Evolutionary conservation across 768 basidiomycete genomes (phyloP), one percentile per base, ranked within the genome.

Genomic region (Xerocomellus dryophilus): DNA sequence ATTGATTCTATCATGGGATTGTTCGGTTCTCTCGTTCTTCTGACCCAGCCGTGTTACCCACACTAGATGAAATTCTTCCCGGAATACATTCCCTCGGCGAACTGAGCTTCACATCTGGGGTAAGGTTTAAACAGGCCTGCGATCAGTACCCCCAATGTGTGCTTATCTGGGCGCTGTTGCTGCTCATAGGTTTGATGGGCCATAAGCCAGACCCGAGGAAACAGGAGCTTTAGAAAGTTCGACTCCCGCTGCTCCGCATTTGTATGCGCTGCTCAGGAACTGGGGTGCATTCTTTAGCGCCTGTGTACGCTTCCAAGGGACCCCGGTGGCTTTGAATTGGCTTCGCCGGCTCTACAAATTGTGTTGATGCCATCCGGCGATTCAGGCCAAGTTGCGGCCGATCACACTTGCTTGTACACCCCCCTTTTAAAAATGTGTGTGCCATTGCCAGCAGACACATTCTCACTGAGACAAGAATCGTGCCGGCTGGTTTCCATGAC

Each of bases 251-350:
- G 32, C 27, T 3, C 56, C 48, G 21, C 27, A 51, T 63, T 59
- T 57, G 47, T 57, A 41, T 36, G 40, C 32, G 58, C 48, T 52
- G 44, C 43, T 64, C 64, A 61, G 66, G 62, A 70, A 68, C 66
- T 58, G 57, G 67, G 68, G 67, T 68, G 32, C 59, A 29, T 61
- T 57, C 53, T 41, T 47, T 45, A 40, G 42, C 60, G 59, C 59
- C 41, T 23, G 18, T 35, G 21, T 47, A 36, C 47, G 36, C 52
- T 43, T 45, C 48, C 32, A 40, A 41, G 27, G 32, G 42, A 38
- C 46, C 23, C 56, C 52, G 52, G 52, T 41, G 31, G 47, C 27
- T 27, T 51, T 47, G 56, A 36, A 43, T 51, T 50, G 35, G 46
- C 40, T 54, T 58, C 49, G 36, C 50, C 35, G 21, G 50, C 4